Conservation (phyloP, 345 rosid species). For the Heritiera fomes region DNA sequence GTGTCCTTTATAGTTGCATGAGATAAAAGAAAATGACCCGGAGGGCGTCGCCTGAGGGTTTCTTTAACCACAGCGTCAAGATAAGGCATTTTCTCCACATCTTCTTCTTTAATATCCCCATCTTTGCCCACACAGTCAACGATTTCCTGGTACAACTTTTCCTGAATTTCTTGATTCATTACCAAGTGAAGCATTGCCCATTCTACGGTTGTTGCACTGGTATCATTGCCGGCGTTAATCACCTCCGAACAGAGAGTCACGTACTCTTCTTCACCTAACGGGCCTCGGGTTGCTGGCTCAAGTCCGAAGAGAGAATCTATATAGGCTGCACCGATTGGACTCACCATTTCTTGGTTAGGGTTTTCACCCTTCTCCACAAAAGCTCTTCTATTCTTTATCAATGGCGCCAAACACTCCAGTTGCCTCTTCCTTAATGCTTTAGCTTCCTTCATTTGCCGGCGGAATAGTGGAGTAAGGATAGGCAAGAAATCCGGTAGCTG, state of each 20-base stretch:
- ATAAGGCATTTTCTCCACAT: slow-evolving; percentile 65
- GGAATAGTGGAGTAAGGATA: slow-evolving; percentile 70
- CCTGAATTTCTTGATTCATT: slow-evolving; percentile 64
- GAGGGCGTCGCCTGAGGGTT: slow-evolving; percentile 91
- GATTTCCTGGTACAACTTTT: slow-evolving; percentile 68
- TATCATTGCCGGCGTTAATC: slow-evolving; percentile 92
- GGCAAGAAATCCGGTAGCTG: slow-evolving; percentile 85
- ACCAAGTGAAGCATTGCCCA: slow-evolving; percentile 83
- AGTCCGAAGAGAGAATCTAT: slow-evolving; percentile 74
- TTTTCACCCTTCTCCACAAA: slow-evolving; percentile 53
- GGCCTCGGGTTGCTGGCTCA: slow-evolving; percentile 46
- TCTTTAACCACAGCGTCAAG: slow-evolving; percentile 78
- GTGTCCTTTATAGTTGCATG: slow-evolving; percentile 71
- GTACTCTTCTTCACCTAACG: slow-evolving; percentile 68
- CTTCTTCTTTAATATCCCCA: slow-evolving; percentile 61
- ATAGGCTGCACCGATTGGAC: slow-evolving; percentile 93
- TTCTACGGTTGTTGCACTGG: slow-evolving; percentile 79
- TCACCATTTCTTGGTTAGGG: slow-evolving; percentile 63
- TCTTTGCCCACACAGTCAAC: slow-evolving; percentile 53
- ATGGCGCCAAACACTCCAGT: slow-evolving; percentile 76
- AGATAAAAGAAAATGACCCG: slow-evolving; percentile 85
- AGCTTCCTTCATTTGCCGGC: slow-evolving; percentile 61
- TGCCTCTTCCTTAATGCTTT: slow-evolving; percentile 66
- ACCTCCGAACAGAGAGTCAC: slow-evolving; percentile 85
- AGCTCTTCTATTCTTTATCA: slow-evolving; percentile 59